Evolutionary conservation across 352 stramenopile genomes (phyloP), one percentile per base, ranked within the genome.

Genomic region (Phytophthora kernoviae): DNA sequence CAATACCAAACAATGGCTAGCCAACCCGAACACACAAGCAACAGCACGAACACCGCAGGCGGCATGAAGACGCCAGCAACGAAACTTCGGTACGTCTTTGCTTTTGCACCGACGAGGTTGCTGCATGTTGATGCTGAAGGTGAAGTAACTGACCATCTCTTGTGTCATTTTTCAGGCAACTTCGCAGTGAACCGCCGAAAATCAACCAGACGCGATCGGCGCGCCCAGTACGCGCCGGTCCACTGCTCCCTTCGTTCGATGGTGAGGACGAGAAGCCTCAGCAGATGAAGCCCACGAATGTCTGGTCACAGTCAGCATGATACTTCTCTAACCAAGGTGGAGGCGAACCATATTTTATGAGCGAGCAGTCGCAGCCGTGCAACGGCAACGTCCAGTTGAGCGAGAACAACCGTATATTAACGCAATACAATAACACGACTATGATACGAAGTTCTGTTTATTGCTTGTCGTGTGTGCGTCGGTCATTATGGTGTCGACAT

Each of bases 281-380:
- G 40, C 22, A 54, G 9, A 20, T 20, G 5, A 20, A 58, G 24
- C 51, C 37, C 11, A 58, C 62, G 27, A 57, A 58, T 27, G 49
- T 51, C 2, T 71, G 51, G 56, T 67, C 57, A 20, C 56, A 36
- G 45, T 62, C 62, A 11, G 62, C 62, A 52, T 70, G 43, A 70
- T 39, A 36, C n/a, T 14, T 22, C 6, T 12, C 32, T 14, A 8
- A 20, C 15, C 39, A 27, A n/a, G 26, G 40, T 41, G 46, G 42
- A 55, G 20, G 37, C 11, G 24, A 33, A 18, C 5, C 21, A 40
- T 63, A 58, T 65, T 65, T 65, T 70, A 70, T 70, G 48, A 70
- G 30, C 61, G 47, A 65, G n/a, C 21, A 33, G 48, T 54, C 45
- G 26, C 43, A 27, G 17, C 34, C 11, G 1, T 22, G 2, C 7